Conservation (phyloP, 768 basidiomycete species). For the Russula foetens region DNA sequence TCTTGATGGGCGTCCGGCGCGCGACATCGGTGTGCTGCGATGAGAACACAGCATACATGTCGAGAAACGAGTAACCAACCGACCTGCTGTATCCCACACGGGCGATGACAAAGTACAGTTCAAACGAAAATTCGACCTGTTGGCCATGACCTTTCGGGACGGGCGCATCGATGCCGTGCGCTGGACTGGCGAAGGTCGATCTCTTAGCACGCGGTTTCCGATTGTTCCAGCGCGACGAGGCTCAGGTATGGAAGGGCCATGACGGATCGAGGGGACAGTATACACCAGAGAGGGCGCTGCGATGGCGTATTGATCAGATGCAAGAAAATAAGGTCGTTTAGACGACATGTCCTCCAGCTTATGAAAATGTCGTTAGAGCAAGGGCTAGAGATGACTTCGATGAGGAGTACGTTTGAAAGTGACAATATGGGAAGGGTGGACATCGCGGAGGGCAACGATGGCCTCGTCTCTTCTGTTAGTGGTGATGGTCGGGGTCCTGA, state of each 20-base stretch:
- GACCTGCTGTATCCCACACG: slow-evolving; percentile 7
- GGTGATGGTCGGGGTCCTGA: no score
- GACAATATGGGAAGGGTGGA: no score
- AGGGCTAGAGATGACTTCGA: slow-evolving; percentile 1
- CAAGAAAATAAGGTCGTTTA: neutral
- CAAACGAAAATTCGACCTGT: slow-evolving; percentile 9
- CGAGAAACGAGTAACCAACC: neutral
- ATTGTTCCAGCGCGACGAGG: neutral
- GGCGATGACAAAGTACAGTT: slow-evolving; percentile 6
- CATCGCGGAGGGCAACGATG: no score
- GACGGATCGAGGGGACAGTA: neutral
- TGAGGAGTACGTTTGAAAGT: slow-evolving; percentile 12
- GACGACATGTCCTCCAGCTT: neutral
- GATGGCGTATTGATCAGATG: neutral
- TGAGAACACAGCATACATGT: no score
- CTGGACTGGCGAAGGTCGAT: neutral
- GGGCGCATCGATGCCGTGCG: neutral
- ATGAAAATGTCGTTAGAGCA: no score
- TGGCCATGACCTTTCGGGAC: neutral
- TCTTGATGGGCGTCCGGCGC: neutral
- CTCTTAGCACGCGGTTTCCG: neutral
- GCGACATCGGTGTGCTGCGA: no score
- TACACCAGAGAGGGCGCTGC: neutral
- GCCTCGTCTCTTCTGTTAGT: no score
- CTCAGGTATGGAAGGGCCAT: neutral